phyloP scores from a whole-genome alignment of 768 basidiomycete species.

The Mycena vulgaris region DNA sequence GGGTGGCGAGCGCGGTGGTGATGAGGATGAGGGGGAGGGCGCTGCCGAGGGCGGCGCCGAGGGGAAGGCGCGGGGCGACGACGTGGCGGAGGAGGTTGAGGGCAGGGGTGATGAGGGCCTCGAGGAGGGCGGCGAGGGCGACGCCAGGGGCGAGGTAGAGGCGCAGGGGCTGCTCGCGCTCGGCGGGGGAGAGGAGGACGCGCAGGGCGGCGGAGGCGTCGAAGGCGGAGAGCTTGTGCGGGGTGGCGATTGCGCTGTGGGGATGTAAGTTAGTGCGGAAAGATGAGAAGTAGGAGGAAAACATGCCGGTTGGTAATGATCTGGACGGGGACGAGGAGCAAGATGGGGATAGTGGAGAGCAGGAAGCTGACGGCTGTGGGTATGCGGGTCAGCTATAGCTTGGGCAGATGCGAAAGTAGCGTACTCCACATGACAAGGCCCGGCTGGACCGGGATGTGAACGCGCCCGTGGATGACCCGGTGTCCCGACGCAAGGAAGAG shows the following conservation, averaged over 20 bases:
- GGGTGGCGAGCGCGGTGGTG: conserved; percentile 21
- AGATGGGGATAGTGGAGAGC: conserved; percentile 1
- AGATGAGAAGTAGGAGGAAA: neutral
- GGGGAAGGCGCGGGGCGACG: neutral
- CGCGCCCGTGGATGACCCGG: neutral
- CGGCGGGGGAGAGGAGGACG: conserved; percentile 30
- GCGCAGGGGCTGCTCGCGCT: conserved; percentile 20
- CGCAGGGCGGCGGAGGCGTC: conserved; percentile 21
- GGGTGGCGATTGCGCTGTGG: conserved; percentile 29
- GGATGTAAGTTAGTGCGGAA: neutral
- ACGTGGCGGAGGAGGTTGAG: neutral
- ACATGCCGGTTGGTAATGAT: conserved; percentile 26
- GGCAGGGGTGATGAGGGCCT: conserved; percentile 7
- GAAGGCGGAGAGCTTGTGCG: conserved; percentile 28
- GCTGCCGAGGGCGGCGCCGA: neutral
- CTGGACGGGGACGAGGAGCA: conserved; percentile 26
- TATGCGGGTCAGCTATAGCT: neutral
- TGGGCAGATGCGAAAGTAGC: neutral
- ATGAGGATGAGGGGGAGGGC: conserved; percentile 8
- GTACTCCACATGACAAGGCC: conserved; percentile 1
- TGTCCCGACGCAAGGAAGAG: neutral
- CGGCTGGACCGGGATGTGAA: neutral
- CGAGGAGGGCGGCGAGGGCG: conserved; percentile 6
- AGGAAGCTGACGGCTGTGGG: neutral
- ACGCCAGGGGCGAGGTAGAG: conserved; percentile 35